Evolutionary conservation across 306 rosid genomes (phyloP).

Genomic region (Gynostemma pentaphyllum): DNA sequence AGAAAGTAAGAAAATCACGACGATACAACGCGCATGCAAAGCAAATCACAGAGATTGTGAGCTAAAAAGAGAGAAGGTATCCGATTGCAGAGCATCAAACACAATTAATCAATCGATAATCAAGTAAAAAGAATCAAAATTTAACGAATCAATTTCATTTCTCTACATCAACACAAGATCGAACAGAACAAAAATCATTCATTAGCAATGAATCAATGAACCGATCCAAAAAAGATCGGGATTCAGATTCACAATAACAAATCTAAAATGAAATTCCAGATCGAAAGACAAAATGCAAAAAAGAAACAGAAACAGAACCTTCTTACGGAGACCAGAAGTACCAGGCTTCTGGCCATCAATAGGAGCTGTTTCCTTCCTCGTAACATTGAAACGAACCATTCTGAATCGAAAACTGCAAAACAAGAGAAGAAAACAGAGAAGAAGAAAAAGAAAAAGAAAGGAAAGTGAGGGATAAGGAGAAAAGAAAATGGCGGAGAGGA

Average conservation of each 20-base stretch:
- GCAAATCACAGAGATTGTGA: too few relatives aligned
- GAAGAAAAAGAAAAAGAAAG: not conserved
- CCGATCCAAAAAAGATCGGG: not conserved
- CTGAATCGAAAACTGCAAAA: not conserved
- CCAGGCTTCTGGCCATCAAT: constrained; percentile 99
- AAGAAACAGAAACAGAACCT: constrained; percentile 53
- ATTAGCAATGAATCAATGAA: not conserved
- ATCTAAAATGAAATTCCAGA: not conserved
- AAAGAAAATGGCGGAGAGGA: not conserved
- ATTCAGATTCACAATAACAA: not conserved
- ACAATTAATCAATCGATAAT: not conserved
- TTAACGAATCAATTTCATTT: not conserved
- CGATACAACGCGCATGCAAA: not conserved
- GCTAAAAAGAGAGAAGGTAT: not conserved
- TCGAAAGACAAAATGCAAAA: not conserved
- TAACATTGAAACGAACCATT: constrained; percentile 59
- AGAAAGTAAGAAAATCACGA: not conserved
- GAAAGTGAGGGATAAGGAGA: not conserved
- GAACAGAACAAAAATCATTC: not conserved
- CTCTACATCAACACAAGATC: not conserved
- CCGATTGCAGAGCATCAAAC: not conserved
- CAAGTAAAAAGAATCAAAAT: not conserved
- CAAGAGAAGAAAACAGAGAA: too few relatives aligned
- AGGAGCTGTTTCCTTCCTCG: constrained; percentile 48
- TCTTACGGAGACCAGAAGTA: constrained; percentile 99